Evolutionary conservation across 768 basidiomycete species (phyloP), one percentile per base, ranked within the genome.

Genomic region (Russula virescens): DNA sequence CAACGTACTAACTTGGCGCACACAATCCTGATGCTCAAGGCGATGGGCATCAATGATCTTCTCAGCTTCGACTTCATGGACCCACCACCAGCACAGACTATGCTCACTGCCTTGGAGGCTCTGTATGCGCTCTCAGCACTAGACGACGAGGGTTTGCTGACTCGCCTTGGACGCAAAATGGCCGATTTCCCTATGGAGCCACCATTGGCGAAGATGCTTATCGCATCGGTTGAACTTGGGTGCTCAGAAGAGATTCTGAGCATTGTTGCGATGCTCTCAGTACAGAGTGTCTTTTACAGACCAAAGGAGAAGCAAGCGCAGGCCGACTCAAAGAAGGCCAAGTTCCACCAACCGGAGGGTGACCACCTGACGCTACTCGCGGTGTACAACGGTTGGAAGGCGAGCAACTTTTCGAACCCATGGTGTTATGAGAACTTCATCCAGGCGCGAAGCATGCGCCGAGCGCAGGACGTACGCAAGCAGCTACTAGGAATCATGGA

Each of bases 371-470:
- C 93, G 13, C 75, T 95, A 42, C 76, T 94, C 65, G 90, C 96
- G 7, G 97, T 99, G 2, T 99, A 98, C 76, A 99, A 98, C 69
- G 97, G 93, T 18, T 99, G 97, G 97, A 97, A 98, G 72, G 87
- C 81, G 6, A 91, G 89, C 62, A 97, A 91, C 73, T 98, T 97
- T 72, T 94, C 93, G 38, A 96, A 97, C 73, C 94, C 96, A 6
- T 99, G 97, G 97, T 98, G 97, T 72, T 96, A 94, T 68, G 95
- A 98, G 76, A 98, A 98, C 74, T 99, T 95, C 71, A 97, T 98
- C 54, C 97, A 98, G 73, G 96, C 94, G 13, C 82, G 97, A 71
- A 97, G 93, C 68, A 95, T 99, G 94, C 82, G 93, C 61, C 81
- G 95, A 7, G 97, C 96, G 6, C 95, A 98, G 74, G 97, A 99